These are phyloP conservation scores for Rhizoctonia solani DNA, from an alignment of 1,284 basidiomycete genomes.

Conservation along the genomic window DNA sequence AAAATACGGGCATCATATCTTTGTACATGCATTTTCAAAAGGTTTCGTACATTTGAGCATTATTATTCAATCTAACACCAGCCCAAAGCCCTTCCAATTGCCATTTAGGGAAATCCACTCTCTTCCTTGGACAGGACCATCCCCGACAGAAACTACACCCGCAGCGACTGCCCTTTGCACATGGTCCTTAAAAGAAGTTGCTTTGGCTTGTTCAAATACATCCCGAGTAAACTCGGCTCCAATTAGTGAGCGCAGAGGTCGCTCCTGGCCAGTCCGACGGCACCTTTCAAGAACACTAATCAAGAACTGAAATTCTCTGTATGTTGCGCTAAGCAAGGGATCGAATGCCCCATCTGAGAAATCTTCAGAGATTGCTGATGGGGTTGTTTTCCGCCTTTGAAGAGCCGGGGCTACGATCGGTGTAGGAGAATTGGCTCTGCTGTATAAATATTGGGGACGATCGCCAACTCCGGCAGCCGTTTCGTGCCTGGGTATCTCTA, in stretches of 20 bases:
- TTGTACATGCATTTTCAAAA: background rate
- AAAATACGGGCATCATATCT: background rate
- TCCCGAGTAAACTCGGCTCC: constrained; percentile 15
- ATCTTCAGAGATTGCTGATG: background rate
- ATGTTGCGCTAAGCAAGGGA: constrained; percentile 1
- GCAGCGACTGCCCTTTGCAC: constrained; percentile 7
- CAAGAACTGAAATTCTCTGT: constrained; percentile 1
- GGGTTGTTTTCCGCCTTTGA: background rate
- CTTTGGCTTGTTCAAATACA: background rate
- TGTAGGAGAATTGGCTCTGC: constrained; percentile 4
- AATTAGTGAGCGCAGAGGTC: constrained; percentile 17
- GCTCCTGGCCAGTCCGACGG: background rate
- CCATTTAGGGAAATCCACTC: constrained; percentile 24
- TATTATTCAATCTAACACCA: background rate
- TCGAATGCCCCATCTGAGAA: background rate
- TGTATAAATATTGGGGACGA: background rate
- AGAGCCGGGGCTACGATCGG: background rate
- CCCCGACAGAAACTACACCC: constrained; percentile 19
- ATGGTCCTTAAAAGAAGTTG: constrained; percentile 20
- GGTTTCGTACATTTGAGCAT: background rate
- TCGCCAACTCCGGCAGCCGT: background rate
- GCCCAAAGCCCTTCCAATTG: constrained; percentile 7
- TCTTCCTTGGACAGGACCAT: constrained; percentile 17
- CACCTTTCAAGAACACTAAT: constrained; percentile 13
- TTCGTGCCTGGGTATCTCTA: background rate